Evolutionary conservation across 306 rosid species (phyloP), one percentile per base, ranked within the genome.

Genomic region (Cicer yamashitae): DNA sequence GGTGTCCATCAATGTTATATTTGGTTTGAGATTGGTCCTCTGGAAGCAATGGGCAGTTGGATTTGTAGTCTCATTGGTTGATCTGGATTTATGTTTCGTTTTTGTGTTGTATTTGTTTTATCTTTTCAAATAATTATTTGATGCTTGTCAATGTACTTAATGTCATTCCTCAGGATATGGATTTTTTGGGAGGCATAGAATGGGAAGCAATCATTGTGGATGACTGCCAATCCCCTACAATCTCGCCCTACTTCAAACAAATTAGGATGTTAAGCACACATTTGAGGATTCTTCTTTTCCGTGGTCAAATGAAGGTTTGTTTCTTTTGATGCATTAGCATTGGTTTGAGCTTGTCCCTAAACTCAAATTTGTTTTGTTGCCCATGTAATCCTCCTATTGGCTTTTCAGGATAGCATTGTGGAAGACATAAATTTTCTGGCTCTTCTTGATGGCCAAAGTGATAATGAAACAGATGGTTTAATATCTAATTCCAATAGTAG

Each of bases 191-290:
- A 44, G 53, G 81, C 43, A 78, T 88, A 75, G 44, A n/a, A 39
- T 91, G 93, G 93, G 93, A 88, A 85, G 77, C 76, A 20, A 73
- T 87, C 76, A 13, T 88, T 75, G 79, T 84, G 70, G 96, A 91
- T 81, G 90, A 85, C 34, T 84, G 82, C 67, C 93, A 86, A 51
- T 77, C 79, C 71, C 41, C 84, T 54, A 14, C 39, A 51, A 65
- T 85, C 38, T 91, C 85, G 44, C 73, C 85, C 52, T 65, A 76
- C 69, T 67, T 73, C 76, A 79, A 68, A 47, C 80, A 82, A 44
- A 78, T 88, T 54, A 88, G 81, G 83, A 62, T 76, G 67, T 72
- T 91, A 15, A 52, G 15, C 14, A 60, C 89, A 43, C 58, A 85
- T 71, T 83, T 85, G 85, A 76, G 82, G 82, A 79, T 90, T 78